Conservation (phyloP, 2,329 filamentous ascomycete genomes). For the Colletotrichum liaoningense region DNA sequence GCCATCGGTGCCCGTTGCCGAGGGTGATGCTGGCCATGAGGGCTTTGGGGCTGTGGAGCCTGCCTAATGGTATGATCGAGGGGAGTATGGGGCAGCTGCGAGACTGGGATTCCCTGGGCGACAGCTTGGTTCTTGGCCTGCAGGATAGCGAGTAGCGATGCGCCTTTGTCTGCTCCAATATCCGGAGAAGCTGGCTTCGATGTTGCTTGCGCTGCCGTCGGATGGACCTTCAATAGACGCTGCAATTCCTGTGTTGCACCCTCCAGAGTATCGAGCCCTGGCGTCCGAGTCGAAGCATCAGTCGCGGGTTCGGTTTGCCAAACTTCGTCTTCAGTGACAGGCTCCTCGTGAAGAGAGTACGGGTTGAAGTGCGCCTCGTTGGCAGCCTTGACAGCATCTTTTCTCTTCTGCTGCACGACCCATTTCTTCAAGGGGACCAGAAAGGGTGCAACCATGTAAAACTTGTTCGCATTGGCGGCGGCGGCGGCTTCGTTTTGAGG, state of each 20-base stretch:
- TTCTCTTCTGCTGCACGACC: constrained; percentile 86
- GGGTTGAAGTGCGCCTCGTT: constrained; percentile 54
- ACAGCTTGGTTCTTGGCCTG: constrained; percentile 47
- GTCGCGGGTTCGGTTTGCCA: constrained; percentile 52
- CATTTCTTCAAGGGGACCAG: constrained; percentile 87
- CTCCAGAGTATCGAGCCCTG: constrained; percentile 59
- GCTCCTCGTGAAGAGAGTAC: constrained; percentile 64
- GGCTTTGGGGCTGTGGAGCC: constrained; percentile 65
- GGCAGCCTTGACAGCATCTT: constrained; percentile 65
- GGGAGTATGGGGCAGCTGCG: constrained; percentile 60
- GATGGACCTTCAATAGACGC: constrained; percentile 66
- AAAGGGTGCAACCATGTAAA: constrained; percentile 98
- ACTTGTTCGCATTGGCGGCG: constrained; percentile 80
- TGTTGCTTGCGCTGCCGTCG: constrained; percentile 60
- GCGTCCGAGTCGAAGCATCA: constrained; percentile 45
- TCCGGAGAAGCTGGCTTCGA: constrained; percentile 47
- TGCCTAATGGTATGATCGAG: constrained; percentile 64
- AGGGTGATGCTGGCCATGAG: constrained; percentile 61
- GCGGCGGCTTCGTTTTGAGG: constrained; percentile 65
- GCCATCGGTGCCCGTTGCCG: constrained; percentile 23
- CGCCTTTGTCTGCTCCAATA: constrained; percentile 56
- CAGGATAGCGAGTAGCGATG: constrained; percentile 64
- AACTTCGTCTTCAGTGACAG: constrained; percentile 72
- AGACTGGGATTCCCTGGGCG: constrained; percentile 34
- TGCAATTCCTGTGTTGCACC: constrained; percentile 65